phyloP scores from a whole-genome alignment of 805 yeast species.

The Yarrowia sp. region DNA sequence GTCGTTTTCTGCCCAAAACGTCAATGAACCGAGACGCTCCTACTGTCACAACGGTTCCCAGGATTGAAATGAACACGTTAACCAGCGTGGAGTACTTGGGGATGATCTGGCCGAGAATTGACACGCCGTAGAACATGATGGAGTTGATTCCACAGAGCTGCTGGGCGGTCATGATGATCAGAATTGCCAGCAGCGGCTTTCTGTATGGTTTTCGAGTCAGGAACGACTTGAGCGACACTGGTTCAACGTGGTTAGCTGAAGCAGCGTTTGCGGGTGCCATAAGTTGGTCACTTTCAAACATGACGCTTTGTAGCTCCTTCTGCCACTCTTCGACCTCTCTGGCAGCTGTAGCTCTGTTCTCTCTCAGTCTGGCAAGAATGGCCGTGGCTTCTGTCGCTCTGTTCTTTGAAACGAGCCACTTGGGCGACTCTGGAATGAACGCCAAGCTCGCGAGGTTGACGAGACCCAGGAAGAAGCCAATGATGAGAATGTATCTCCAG shows the following conservation, averaged over 20 bases:
- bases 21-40: slow-evolving; percentile 80
- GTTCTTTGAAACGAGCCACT: slow-evolving; percentile 72
- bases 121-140: slow-evolving; percentile 91
- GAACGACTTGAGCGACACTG: slow-evolving; percentile 52
- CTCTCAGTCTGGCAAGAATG: slow-evolving; percentile 52
- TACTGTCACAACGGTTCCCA: slow-evolving; percentile 77
- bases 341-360: slow-evolving; percentile 44
- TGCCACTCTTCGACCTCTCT: slow-evolving; percentile 47
- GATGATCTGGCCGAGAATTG: slow-evolving; percentile 67
- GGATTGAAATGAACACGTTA: slow-evolving; percentile 76
- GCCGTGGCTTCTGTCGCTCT: slow-evolving; percentile 54
- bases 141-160: slow-evolving; percentile 94
- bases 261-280: slow-evolving; percentile 29
- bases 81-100: slow-evolving; percentile 75
- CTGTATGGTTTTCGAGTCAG: slow-evolving; percentile 59
- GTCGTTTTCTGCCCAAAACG: slow-evolving; percentile 72
- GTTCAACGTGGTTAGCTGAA: slow-evolving; percentile 11
- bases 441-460: slow-evolving; percentile 56
- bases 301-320: slow-evolving; percentile 39
- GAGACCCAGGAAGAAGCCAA: slow-evolving; percentile 64
- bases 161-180: slow-evolving; percentile 79
- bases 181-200: slow-evolving; percentile 68
- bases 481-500: slow-evolving; percentile 78
- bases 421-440: slow-evolving; percentile 74
- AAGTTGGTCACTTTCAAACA: slow-evolving; percentile 24